Evolutionary conservation across 129 eudicot genomes (phyloP), one percentile per base, ranked within the genome.

Genomic region (Kitagawia praeruptora): DNA sequence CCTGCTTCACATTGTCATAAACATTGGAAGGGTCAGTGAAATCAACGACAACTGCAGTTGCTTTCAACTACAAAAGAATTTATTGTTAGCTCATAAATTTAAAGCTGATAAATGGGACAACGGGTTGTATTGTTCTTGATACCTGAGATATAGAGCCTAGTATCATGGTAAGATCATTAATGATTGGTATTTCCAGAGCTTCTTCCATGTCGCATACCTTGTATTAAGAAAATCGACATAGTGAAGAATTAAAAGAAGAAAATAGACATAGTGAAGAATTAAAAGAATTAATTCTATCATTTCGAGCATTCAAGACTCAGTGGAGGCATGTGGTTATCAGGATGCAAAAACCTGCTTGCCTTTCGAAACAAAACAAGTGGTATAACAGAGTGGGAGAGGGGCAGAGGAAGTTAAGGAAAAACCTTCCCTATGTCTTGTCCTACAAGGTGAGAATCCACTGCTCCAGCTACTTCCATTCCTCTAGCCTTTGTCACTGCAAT

Each of bases 71-170:
- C 70, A 73, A 83, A 74, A 45, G 77, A 11, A 48, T 76, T 44
- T 11, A n/a, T 66, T 77, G 70, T 45, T 54, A 71, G 70, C 25
- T 25, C 38, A 47, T 48, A 27, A 7, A 56, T 6, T 2, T 53
- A 34, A 45, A 16, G 3, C 27, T 11, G 15, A 46, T 46, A 46
- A 10, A 1, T 3, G 16, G 12, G 49, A 46, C 12, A 12, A 46
- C 12, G 15, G 15, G 15, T 46, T 46, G 49, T 46, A 46, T 10
- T 10, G 3, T 46, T 46, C 12, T 44, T 46, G 49, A 46, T 46
- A 93, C 98, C 97, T 93, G 98, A 74, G 98, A 91, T 78, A 91
- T 93, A 74, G 97, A 93, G 74, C 98, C 98, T 37, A 93, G 83
- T 19, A 93, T 89, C 98, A 91, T 89, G 44, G 97, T 89, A 27